Base-by-base conservation (phyloP, 2,329 filamentous ascomycete species). In the Beauveria caledonica region DNA sequence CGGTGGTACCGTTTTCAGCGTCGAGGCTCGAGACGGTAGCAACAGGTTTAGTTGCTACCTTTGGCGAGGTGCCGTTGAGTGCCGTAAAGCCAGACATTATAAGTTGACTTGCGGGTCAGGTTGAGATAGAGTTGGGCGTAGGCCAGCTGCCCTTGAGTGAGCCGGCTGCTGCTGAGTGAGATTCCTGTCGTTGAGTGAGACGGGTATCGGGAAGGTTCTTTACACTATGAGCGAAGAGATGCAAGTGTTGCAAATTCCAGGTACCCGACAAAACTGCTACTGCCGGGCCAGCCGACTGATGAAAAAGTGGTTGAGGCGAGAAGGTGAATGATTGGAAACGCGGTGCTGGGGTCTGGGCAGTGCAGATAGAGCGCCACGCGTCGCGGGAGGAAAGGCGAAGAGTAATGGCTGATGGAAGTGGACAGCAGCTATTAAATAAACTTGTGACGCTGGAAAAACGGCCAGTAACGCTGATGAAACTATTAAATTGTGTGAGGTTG, bases 21-120 rank as follows among this genome's bases (percentile, higher is more conserved):
- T 54, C 39, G 1, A 40, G n/a, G 17, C 21, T 46, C 7, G 40
- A 39, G n/a, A 5, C 19, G 23, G 50, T 7, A 13, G 36, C 25
- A 17, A 40, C 52, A 36, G 44, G 44, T 25, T 62, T 57, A 13
- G 60, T 40, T 11, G 53, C 40, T 2, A 51, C 48, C 52, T 76
- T 80, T 50, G 77, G 79, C 62, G 78, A 80, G 66, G 71, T 75
- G 64, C 79, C 77, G 63, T 80, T 80, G n/a, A 82, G 75, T 64
- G 78, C 77, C 33, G 74, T 80, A 62, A 81, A 81, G n/a, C 76
- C 70, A 44, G 80, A 75, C 80, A 82, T 82, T 65, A 66, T 13
- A 27, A 21, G 7, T n/a, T 36, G 21, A 17, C 3, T 49, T 29
- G 29, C 44, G 9, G 42, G 11, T 40, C 21, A 7, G 15, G 54